Percentiles rank a stretch among this genome's conserved stretches.
Conservation (phyloP, 148 eudicot genomes). For the Tetragonia tetragonoides region DNA sequence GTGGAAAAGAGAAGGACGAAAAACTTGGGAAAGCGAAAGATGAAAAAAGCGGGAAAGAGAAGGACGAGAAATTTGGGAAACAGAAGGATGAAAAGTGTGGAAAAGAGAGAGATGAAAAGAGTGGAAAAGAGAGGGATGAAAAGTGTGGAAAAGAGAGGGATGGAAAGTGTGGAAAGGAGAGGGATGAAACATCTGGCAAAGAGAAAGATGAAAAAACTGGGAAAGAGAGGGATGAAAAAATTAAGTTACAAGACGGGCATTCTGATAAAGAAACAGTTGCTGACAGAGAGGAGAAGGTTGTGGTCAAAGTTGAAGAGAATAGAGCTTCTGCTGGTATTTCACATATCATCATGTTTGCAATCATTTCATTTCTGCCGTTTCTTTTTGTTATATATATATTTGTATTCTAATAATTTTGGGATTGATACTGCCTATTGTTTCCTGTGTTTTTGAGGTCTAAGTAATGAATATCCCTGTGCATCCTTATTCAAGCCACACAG, state of each 20-base stretch:
- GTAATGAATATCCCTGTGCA: background rate
- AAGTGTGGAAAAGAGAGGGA: slow-evolving; percentile 27
- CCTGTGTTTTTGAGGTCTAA: background rate
- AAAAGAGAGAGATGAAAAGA: slow-evolving; percentile 18
- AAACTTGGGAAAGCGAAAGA: slow-evolving; percentile 30
- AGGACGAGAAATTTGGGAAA: slow-evolving; percentile 23
- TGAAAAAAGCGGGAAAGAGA: slow-evolving; percentile 24
- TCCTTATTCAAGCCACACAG: too few relatives aligned
- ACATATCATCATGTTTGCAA: background rate
- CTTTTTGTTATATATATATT: background rate
- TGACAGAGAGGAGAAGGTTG: slow-evolving; percentile 33
- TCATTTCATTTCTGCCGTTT: background rate
- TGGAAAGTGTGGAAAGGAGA: slow-evolving; percentile 24
- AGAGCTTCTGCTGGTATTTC: slow-evolving; percentile 37
- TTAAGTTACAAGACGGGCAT: slow-evolving; percentile 23
- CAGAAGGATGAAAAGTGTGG: slow-evolving; percentile 23
- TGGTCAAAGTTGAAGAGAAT: slow-evolving; percentile 32
- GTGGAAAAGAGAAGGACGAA: slow-evolving; percentile 22
- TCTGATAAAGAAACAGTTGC: slow-evolving; percentile 25
- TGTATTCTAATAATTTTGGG: background rate
- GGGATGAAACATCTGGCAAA: slow-evolving; percentile 22
- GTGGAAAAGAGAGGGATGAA: slow-evolving; percentile 19
- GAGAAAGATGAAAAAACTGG: slow-evolving; percentile 24
- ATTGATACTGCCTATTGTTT: background rate
- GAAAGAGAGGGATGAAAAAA: slow-evolving; percentile 23